Evolutionary conservation across 2,329 filamentous ascomycete genomes (phyloP), one percentile per base, ranked within the genome.

Genomic region (Talaromyces sp.): DNA sequence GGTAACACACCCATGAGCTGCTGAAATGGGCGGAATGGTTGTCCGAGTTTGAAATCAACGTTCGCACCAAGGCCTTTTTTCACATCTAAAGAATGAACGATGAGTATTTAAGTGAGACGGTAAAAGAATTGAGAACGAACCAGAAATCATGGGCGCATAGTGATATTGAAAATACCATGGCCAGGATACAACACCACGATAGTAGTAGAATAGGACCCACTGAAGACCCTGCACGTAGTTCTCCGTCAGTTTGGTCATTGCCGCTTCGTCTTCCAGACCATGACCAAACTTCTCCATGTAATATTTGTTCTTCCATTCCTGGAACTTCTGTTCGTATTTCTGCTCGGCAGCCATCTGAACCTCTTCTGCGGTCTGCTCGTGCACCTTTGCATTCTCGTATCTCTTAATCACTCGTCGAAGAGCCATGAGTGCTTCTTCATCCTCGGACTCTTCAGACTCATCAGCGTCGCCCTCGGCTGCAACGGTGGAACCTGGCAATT

Each of bases 151-250:
- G 1, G 95, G 95, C 10, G 96, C 91, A 78, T 99, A 99, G 79
- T 99, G 96, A 78, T 97, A 99, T 67, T 85, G 84, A 78, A 97
- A 99, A 80, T 91, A 99, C 95, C 95, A 99, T 14, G 95, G 93
- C 95, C 95, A 99, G 13, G 94, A 98, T 16, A 92, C 95, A 66
- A 99, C 95, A 68, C 95, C 95, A 62, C 90, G 89, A 80, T 99
- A 99, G 79, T 99, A 99, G 82, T 99, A 99, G 78, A 90, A 97
- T 59, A 99, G 83, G 50, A 99, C 95, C 96, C 95, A 99, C 76
- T 99, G 95, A 67, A 99, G 81, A 67, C 95, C 95, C 79, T 99
- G 92, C 7, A 99, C 93, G 73, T 99, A 99, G 79, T 98, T 99
- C 78, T 98, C 93, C 31, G 92, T 90, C 67, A 99, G 83, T 69